phyloP scores from a whole-genome alignment of 257 asterid genomes.

The Solanum tarapatanum region DNA sequence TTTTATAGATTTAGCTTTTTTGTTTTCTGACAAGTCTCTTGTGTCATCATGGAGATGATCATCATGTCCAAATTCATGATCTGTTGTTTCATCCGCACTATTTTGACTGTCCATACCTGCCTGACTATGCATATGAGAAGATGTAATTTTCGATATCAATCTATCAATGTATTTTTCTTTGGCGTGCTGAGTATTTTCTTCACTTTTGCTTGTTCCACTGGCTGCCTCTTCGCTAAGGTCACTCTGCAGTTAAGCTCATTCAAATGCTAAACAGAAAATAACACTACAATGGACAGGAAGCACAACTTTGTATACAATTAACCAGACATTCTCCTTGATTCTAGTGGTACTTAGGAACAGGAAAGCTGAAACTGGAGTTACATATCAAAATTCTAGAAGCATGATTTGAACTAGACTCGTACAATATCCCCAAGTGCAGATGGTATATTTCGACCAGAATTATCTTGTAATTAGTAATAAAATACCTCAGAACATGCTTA shows the following conservation, averaged over 20 bases:
- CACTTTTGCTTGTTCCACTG: background rate
- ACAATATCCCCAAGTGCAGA: background rate
- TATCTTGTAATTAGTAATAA: background rate
- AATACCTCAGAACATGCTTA: background rate
- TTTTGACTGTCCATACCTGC: background rate
- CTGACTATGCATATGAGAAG: conserved; percentile 5
- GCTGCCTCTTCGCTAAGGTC: background rate
- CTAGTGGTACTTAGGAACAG: background rate
- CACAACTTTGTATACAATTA: background rate
- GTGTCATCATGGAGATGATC: conserved; percentile 20
- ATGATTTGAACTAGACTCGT: background rate
- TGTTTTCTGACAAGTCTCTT: conserved; percentile 1
- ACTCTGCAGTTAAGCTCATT: background rate
- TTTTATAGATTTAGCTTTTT: conserved; percentile 11
- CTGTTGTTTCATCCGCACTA: background rate
- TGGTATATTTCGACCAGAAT: background rate
- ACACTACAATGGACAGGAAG: background rate
- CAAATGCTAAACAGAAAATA: background rate
- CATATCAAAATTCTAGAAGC: background rate
- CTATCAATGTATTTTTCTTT: conserved; percentile 4
- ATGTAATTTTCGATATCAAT: conserved; percentile 4
- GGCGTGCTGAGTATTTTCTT: background rate
- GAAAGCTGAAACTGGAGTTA: background rate
- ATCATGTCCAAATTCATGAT: conserved; percentile 4
- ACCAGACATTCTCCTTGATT: background rate